Evolutionary conservation across 1,284 basidiomycete species (phyloP), one percentile per base, ranked within the genome.

Genomic region (Xerocomus minutiporus): DNA sequence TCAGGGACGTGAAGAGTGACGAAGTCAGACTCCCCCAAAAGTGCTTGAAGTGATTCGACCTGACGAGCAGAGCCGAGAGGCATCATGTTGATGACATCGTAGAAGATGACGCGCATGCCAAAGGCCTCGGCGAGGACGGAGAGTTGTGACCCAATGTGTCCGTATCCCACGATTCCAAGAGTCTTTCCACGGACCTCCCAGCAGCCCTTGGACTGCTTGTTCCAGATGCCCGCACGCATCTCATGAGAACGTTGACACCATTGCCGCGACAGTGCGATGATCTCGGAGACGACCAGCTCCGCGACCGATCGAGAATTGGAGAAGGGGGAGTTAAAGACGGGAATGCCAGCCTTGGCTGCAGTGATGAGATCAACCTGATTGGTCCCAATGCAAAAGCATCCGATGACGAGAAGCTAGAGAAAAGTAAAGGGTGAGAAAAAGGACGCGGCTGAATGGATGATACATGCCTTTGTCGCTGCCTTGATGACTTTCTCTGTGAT

Each of bases 241-340:
- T 99, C 97, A 62, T 78, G 82, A 15, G 87, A 77, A 53, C 97
- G 88, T 73, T 99, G 92, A 61, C 89, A 84, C 59, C 97, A 82
- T 71, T 99, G 97, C 39, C 97, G 88, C 12, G 97, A 97, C 57
- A 99, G 86, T 6, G 88, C 87, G 64, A 99, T 86, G 65, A 98
- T 80, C 74, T 99, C 97, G 56, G 86, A 83, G 69, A 99, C 88
- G 70, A 99, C 97, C 46, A 99, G 86, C 75, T 99, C 97, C 45
- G 97, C 97, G 48, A 99, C 97, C 0, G 96, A 98, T 58, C 97
- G 92, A 40, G 97, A 99, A 76, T 99, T 99, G 71, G 97, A 96
- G 76, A 99, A 99, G 32, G 97, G 97, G 12, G 96, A 99, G 75
- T 99, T 99, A 83, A 99, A 99, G 51, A 99, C 97, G 36, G 95